phyloP scores from a whole-genome alignment of 257 asterid species.

The Fraxinus excelsior region DNA sequence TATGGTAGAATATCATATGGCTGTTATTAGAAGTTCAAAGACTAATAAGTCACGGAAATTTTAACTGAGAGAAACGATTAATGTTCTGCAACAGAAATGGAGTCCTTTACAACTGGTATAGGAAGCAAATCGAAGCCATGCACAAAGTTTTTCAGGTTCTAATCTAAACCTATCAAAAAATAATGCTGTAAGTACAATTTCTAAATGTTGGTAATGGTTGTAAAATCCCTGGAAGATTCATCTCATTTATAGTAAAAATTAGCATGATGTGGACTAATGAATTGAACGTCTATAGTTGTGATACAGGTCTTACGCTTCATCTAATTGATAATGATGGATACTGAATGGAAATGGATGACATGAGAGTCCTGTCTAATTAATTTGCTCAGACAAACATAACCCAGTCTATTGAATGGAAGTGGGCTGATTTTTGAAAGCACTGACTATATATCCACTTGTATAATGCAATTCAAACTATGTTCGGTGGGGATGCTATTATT shows the following conservation, averaged over 20 bases:
- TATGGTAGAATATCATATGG: no score
- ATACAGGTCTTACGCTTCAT: conserved; percentile 36
- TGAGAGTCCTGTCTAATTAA: not conserved
- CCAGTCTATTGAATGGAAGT: conserved; percentile 34
- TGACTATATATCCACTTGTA: conserved; percentile 9
- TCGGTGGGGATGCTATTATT: conserved; percentile 12
- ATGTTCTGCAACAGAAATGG: conserved; percentile 87
- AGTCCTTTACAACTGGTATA: no score
- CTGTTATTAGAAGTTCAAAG: no score
- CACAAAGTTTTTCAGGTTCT: conserved; percentile 99
- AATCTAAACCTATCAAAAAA: conserved; percentile 75
- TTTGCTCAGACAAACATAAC: not conserved
- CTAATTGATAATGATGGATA: conserved; percentile 23
- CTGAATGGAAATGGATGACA: not conserved
- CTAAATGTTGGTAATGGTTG: conserved; percentile 21
- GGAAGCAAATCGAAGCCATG: conserved; percentile 99
- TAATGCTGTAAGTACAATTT: conserved; percentile 30
- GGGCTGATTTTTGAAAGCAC: conserved; percentile 30
- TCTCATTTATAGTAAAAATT: not conserved
- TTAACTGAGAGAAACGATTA: conserved; percentile 54
- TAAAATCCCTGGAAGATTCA: conserved; percentile 22
- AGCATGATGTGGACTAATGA: conserved; percentile 36
- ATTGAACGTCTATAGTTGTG: conserved; percentile 41
- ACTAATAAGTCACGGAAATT: conserved; percentile 19
- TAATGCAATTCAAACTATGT: conserved; percentile 22